Evolutionary conservation across 805 yeast genomes (phyloP).

Genomic region (Candida ponderosae): DNA sequence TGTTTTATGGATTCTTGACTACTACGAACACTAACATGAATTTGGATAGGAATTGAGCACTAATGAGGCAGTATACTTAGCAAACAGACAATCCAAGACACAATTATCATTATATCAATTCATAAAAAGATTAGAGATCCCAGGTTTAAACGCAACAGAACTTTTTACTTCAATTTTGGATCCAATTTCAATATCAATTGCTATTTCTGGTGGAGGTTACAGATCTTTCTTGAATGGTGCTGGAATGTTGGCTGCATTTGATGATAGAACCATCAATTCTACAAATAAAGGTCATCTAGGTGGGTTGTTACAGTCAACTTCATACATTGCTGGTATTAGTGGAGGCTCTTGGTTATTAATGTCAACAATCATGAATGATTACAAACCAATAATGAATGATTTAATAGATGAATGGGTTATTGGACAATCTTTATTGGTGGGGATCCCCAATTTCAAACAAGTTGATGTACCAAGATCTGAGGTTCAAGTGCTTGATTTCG

Average conservation of each 20-base stretch:
- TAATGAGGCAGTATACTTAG: slow-evolving; percentile 20
- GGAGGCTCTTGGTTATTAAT: slow-evolving; percentile 76
- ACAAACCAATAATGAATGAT: slow-evolving; percentile 28
- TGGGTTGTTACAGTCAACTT: slow-evolving; percentile 62
- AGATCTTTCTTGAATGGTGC: slow-evolving; percentile 86
- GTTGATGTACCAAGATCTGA: slow-evolving; percentile 21
- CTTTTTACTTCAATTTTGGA: slow-evolving; percentile 14
- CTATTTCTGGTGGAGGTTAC: slow-evolving; percentile 85
- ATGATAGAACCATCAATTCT: slow-evolving; percentile 55
- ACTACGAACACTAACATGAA: background rate
- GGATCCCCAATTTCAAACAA: slow-evolving; percentile 47
- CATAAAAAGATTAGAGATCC: slow-evolving; percentile 23
- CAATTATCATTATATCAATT: slow-evolving; percentile 22
- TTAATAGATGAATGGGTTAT: slow-evolving; percentile 33
- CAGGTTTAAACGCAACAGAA: slow-evolving; percentile 22
- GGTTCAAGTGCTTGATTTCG: slow-evolving; percentile 15
- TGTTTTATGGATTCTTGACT: background rate
- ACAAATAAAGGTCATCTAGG: slow-evolving; percentile 52
- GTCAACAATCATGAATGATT: slow-evolving; percentile 30
- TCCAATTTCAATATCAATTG: slow-evolving; percentile 42
- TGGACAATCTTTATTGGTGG: slow-evolving; percentile 41
- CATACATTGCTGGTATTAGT: slow-evolving; percentile 70
- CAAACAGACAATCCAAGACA: slow-evolving; percentile 22
- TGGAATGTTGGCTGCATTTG: slow-evolving; percentile 74
- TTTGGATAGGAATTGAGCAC: slow-evolving; percentile 3